A percentile compares a stretch with the other conserved stretches of the same genome.
Evolutionary conservation across 2,329 filamentous ascomycete genomes (phyloP).

Genomic region (Pseudohalonectria lignicola): DNA sequence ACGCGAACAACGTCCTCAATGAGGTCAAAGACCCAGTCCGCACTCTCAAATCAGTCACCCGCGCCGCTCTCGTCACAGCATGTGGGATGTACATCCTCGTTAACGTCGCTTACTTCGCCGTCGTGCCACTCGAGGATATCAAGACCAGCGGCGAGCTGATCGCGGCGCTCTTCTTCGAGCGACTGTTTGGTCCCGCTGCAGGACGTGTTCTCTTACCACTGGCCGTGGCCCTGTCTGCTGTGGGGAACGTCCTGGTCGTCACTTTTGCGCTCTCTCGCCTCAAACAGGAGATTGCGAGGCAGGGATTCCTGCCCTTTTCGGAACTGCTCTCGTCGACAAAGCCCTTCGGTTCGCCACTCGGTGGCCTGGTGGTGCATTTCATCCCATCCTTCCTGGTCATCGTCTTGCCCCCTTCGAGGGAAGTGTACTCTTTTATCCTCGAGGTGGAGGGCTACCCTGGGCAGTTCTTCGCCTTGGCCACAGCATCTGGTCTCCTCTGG

Average conservation of each 20-base stretch:
- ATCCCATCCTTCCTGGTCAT: slow-evolving; percentile 59
- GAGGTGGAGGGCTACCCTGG: slow-evolving; percentile 61
- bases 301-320: slow-evolving; percentile 58
- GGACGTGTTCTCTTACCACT: slow-evolving; percentile 49
- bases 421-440: slow-evolving; percentile 63
- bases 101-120: slow-evolving; percentile 37
- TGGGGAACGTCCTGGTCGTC: slow-evolving; percentile 64
- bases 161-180: slow-evolving; percentile 56
- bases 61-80: slow-evolving; percentile 46
- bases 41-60: slow-evolving; percentile 51
- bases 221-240: slow-evolving; percentile 55
- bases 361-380: slow-evolving; percentile 58
- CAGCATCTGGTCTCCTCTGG: slow-evolving; percentile 46
- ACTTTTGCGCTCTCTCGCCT: slow-evolving; percentile 56
- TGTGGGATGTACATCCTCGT: slow-evolving; percentile 53
- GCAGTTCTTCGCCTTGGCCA: slow-evolving; percentile 47
- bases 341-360: slow-evolving; percentile 57
- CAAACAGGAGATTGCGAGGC: slow-evolving; percentile 62
- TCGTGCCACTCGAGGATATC: slow-evolving; percentile 44
- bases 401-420: slow-evolving; percentile 47
- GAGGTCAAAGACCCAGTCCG: slow-evolving; percentile 58
- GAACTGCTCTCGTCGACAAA: slow-evolving; percentile 49
- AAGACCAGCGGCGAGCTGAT: slow-evolving; percentile 56
- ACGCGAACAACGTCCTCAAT: slow-evolving; percentile 60
- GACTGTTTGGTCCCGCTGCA: slow-evolving; percentile 46